A percentile compares a stretch with the other conserved stretches of the same genome.
Evolutionary conservation across 306 rosid species (phyloP).

Genomic region (Echinosophora koreensis): DNA sequence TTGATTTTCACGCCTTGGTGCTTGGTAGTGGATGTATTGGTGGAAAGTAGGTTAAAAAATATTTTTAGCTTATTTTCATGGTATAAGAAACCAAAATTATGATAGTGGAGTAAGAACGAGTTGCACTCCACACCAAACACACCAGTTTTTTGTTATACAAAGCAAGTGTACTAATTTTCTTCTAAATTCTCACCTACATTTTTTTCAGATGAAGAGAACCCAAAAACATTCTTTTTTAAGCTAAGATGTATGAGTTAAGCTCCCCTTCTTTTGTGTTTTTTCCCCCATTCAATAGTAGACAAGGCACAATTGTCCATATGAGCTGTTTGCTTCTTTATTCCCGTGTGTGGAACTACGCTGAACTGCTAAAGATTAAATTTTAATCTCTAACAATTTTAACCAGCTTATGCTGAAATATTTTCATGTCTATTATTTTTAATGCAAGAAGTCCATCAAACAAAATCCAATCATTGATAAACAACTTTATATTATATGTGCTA

Average conservation of each 20-base stretch:
- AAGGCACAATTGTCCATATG: no score
- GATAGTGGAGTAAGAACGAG: slow-evolving; percentile 27
- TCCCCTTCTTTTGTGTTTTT: background rate
- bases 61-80: slow-evolving; percentile 31
- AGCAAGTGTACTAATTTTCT: slow-evolving; percentile 30
- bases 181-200: background rate
- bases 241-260: slow-evolving; percentile 19
- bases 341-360: no score
- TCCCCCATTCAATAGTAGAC: no score
- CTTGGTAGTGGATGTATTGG: slow-evolving; percentile 11
- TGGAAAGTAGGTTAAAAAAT: background rate
- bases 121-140: slow-evolving; percentile 4
- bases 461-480: no score
- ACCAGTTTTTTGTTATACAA: background rate
- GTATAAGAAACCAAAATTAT: background rate
- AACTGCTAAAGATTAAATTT: no score
- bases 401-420: no score
- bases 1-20: background rate
- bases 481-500: no score
- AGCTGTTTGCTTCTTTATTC: no score
- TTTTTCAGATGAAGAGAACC: background rate
- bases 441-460: no score
- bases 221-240: slow-evolving; percentile 13
- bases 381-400: no score
- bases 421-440: no score